Conservation (phyloP, 148 eudicot genomes). For the Cornus florida region DNA sequence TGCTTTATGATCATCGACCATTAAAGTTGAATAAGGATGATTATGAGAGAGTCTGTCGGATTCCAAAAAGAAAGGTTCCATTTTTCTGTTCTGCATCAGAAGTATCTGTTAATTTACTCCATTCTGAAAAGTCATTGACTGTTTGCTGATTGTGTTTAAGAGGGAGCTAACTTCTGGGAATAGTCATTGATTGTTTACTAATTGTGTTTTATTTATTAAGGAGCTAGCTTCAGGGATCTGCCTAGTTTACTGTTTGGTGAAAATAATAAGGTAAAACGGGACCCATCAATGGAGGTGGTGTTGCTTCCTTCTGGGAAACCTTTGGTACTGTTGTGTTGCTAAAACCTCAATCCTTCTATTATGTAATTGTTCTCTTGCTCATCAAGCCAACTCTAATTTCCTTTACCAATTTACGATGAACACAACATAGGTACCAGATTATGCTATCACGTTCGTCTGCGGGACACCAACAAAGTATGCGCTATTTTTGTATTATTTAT, state of each 20-base stretch:
- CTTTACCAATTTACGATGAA: neutral
- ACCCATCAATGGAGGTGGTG: slow-evolving; percentile 13
- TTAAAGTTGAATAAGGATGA: slow-evolving; percentile 34
- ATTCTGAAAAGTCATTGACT: no score
- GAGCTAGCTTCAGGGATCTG: slow-evolving; percentile 26
- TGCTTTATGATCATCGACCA: slow-evolving; percentile 38
- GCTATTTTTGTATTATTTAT: no score
- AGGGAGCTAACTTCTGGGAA: no score
- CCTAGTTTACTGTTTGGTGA: slow-evolving; percentile 20
- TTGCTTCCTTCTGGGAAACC: slow-evolving; percentile 27
- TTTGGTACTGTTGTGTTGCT: slow-evolving; percentile 12
- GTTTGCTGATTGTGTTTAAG: no score
- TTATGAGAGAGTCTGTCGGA: slow-evolving; percentile 29
- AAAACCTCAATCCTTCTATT: neutral
- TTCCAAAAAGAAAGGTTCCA: slow-evolving; percentile 31
- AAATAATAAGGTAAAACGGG: slow-evolving; percentile 16
- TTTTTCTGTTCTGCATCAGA: neutral
- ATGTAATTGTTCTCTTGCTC: neutral
- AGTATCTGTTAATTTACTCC: neutral
- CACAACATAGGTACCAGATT: slow-evolving; percentile 21
- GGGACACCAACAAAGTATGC: no score
- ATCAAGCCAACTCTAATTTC: neutral
- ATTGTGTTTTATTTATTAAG: slow-evolving; percentile 2
- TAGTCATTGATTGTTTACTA: neutral
- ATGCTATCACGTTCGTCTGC: slow-evolving; percentile 28